Conservation (phyloP, 257 asterid genomes). For the Ophiorrhiza pumila region DNA sequence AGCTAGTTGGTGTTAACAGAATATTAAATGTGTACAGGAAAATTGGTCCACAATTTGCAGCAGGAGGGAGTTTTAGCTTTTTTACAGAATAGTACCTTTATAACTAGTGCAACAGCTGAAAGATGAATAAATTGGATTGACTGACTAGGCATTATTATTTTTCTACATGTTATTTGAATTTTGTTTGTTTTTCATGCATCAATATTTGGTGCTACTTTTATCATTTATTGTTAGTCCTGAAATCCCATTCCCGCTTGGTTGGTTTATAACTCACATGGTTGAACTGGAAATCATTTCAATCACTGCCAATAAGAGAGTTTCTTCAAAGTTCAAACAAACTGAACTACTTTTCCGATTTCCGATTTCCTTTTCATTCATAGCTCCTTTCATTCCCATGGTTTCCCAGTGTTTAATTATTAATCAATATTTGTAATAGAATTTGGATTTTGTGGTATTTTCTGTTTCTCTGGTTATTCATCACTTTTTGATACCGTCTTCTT, state of each 20-base stretch:
- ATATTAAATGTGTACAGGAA: constrained; percentile 1
- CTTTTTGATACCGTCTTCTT: no score
- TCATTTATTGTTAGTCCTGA: not conserved
- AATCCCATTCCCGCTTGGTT: no score
- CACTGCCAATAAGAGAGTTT: not conserved
- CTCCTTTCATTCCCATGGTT: not conserved
- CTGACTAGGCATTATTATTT: constrained; percentile 3
- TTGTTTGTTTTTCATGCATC: not conserved
- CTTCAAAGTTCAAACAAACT: not conserved
- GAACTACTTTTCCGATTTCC: no score
- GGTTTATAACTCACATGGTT: not conserved
- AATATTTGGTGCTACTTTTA: not conserved
- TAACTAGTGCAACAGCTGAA: not conserved
- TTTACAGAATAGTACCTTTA: not conserved
- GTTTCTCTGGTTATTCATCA: no score
- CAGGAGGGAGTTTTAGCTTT: not conserved
- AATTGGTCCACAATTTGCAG: not conserved
- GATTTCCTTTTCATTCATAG: not conserved
- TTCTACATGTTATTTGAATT: not conserved
- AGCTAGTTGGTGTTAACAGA: not conserved
- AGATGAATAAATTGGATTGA: constrained; percentile 1
- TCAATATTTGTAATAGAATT: no score
- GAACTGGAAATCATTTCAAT: not conserved
- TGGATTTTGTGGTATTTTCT: no score
- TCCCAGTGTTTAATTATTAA: no score